phyloP scores from a whole-genome alignment of 1,284 basidiomycete genomes.

The Sporisorium sorghi region DNA sequence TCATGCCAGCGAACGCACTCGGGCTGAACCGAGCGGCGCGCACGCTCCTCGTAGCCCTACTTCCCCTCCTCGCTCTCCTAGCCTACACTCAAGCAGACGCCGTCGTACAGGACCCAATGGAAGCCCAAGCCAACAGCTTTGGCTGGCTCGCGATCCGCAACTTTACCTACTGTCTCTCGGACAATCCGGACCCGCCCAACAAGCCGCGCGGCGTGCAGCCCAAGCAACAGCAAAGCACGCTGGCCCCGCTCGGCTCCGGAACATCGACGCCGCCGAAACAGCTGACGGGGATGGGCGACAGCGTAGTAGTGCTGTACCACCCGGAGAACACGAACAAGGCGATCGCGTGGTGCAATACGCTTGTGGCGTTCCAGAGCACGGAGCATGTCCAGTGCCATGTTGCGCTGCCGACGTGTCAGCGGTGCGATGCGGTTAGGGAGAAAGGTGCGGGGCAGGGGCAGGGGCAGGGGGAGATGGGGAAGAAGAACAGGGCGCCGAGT shows the following conservation, averaged over 20 bases:
- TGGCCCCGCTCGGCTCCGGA: background rate
- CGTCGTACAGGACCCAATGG: conserved; percentile 22
- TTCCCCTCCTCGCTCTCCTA: background rate
- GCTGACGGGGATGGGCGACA: conserved; percentile 35
- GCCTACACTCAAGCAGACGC: background rate
- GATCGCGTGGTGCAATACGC: conserved; percentile 50
- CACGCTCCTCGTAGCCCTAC: background rate
- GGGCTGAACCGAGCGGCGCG: background rate
- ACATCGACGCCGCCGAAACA: background rate
- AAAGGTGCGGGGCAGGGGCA: background rate
- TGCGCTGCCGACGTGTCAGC: conserved; percentile 42
- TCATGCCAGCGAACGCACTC: too few species aligned
- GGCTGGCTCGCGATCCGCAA: conserved; percentile 47
- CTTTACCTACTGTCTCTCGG: conserved; percentile 35
- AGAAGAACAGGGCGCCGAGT: conserved; percentile 4
- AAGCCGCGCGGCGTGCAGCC: conserved; percentile 36
- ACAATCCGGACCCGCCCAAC: conserved; percentile 25
- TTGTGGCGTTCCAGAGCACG: conserved; percentile 33
- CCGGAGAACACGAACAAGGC: conserved; percentile 31
- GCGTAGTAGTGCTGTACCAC: conserved; percentile 48
- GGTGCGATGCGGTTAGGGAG: conserved; percentile 36
- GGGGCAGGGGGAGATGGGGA: background rate
- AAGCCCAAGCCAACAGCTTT: conserved; percentile 34
- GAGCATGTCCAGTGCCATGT: conserved; percentile 23
- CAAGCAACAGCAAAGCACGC: background rate